A percentile compares a stretch with the other conserved stretches of the same genome.
phyloP scores from a whole-genome alignment of 2,329 filamentous ascomycete species.

The Claviceps sp. region DNA sequence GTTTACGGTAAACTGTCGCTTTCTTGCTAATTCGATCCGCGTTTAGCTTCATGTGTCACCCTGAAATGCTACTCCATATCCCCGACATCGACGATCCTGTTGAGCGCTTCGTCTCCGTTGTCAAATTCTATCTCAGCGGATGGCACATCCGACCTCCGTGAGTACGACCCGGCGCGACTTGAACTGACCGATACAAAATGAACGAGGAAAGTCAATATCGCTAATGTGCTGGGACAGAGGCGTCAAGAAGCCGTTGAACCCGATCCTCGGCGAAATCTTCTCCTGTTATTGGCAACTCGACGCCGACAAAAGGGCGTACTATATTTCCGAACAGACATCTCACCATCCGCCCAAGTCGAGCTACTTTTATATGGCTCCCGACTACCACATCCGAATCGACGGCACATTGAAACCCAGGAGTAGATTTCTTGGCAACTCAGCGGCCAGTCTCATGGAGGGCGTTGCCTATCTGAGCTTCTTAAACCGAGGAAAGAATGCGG shows the following conservation, averaged over 20 bases:
- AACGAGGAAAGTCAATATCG: background rate
- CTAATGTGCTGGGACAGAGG: conserved; percentile 41
- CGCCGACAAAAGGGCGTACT: conserved; percentile 77
- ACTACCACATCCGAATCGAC: conserved; percentile 89
- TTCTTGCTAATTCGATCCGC: conserved; percentile 1
- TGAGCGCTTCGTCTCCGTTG: conserved; percentile 81
- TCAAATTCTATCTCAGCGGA: conserved; percentile 95
- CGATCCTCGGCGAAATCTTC: conserved; percentile 87
- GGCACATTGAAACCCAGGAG: conserved; percentile 90
- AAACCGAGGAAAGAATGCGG: conserved; percentile 56
- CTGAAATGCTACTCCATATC: conserved; percentile 85
- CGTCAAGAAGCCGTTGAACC: conserved; percentile 96
- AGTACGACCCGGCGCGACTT: conserved; percentile 20
- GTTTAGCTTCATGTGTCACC: conserved; percentile 93
- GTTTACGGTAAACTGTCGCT: background rate
- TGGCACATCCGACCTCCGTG: conserved; percentile 98
- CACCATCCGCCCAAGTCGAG: conserved; percentile 97
- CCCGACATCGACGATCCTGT: conserved; percentile 77
- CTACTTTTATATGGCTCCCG: conserved; percentile 96
- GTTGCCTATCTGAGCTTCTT: conserved; percentile 74
- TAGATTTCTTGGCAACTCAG: conserved; percentile 92
- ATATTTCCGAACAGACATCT: conserved; percentile 94
- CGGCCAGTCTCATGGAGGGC: conserved; percentile 96
- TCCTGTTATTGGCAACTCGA: conserved; percentile 92
- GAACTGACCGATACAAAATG: background rate